Evolutionary conservation across 371 early-diverging fungal species (phyloP).

Genomic region (Capillidium heterosporum): DNA sequence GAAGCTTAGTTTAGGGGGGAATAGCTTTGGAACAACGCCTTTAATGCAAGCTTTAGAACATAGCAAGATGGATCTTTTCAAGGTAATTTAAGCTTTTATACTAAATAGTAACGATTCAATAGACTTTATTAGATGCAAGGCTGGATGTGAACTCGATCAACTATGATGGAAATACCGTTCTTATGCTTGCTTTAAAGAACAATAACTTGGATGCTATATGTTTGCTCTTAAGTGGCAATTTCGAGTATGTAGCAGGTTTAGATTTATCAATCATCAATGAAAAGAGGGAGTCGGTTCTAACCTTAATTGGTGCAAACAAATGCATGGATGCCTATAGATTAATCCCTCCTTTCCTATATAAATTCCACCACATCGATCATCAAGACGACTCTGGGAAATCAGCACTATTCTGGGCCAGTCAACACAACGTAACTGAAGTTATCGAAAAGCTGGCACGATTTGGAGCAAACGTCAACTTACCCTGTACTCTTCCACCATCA

Average conservation of each 20-base stretch:
- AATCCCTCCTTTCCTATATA: neutral
- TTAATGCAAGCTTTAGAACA: no score
- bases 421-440: slow-evolving; percentile 10
- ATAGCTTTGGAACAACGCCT: no score
- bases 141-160: no score
- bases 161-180: slow-evolving; percentile 8
- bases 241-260: neutral
- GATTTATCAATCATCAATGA: neutral
- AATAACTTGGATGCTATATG: neutral
- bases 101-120: no score
- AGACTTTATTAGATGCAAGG: no score
- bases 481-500: no score
- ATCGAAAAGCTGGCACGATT: slow-evolving; percentile 12
- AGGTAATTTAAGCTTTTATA: no score
- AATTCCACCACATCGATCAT: slow-evolving; percentile 9
- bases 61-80: no score
- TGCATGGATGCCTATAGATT: neutral
- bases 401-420: slow-evolving; percentile 16
- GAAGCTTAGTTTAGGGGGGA: no score
- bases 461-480: slow-evolving; percentile 15
- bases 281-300: neutral
- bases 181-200: slow-evolving; percentile 13
- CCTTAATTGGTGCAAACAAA: neutral
- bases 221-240: neutral
- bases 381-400: slow-evolving; percentile 9